Evolutionary conservation across 345 rosid species (phyloP).

Genomic region (Populus nigra): DNA sequence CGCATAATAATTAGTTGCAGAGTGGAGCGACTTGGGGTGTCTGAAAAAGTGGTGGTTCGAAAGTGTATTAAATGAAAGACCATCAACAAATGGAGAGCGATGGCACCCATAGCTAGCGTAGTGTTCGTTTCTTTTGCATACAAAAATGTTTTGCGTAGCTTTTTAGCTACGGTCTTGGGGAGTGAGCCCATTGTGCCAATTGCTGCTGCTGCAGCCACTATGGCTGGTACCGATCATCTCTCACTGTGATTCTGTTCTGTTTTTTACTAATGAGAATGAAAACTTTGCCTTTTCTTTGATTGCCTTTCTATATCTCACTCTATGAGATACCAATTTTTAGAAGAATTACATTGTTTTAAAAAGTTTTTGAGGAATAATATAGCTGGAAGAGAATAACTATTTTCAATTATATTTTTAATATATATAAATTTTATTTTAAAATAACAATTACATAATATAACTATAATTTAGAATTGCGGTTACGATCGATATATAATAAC

Average conservation of each 20-base stretch:
- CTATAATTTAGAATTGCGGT: no score
- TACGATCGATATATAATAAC: no score
- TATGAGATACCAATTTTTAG: no score
- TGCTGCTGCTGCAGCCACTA: background rate
- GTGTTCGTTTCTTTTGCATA: background rate
- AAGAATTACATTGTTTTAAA: no score
- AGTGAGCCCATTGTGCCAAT: no score
- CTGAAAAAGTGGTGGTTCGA: constrained; percentile 57
- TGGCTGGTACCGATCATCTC: background rate
- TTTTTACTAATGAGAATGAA: constrained; percentile 8
- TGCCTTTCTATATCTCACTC: background rate
- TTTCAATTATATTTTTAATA: no score
- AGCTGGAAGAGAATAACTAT: no score
- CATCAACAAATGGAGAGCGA: constrained; percentile 36
- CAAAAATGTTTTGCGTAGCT: constrained; percentile 15
- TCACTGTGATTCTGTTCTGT: constrained; percentile 18
- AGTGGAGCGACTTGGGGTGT: constrained; percentile 49
- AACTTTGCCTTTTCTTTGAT: constrained; percentile 14
- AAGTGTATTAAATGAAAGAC: constrained; percentile 44
- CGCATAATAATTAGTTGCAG: constrained; percentile 48
- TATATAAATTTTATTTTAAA: no score
- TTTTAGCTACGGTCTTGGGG: constrained; percentile 25
- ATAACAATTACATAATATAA: no score
- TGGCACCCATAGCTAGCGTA: background rate
- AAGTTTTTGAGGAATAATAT: no score